Base-by-base conservation (phyloP, 2,329 filamentous ascomycete genomes). In the Apiospora koreana region DNA sequence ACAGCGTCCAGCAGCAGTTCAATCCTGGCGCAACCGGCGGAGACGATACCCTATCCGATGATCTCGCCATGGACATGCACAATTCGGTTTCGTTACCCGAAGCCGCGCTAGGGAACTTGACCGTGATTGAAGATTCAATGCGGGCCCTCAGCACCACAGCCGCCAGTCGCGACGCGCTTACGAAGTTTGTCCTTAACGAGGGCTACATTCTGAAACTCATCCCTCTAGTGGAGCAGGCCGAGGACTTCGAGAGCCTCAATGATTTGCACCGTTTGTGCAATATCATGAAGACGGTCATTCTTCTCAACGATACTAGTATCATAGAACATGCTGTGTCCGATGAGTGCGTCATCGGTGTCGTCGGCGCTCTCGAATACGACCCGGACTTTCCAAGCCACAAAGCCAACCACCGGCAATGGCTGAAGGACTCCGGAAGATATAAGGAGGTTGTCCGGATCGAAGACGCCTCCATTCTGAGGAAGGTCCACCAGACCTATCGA, bases 301-400 rank as follows among this genome's bases (percentile, higher is more conserved):
- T 98, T 68, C 89, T 98, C 73, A 99, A 98, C 83, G 96, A 99
- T 80, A 97, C 93, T 41, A 88, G 91, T 71, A 97, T 99, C 73
- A 97, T 99, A 77, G 96, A 99, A 81, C 92, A 94, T 75, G 93
- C 95, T 18, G 95, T 99, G 35, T 94, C 93, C 18, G 95, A 98
- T 81, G 90, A 94, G 70, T 92, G 95, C 74, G 91, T 98, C 62
- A 84, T 97, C 74, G 96, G 95, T 23, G 95, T 98, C 35, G 95
- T 99, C 46, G 96, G 96, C 71, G 96, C 96, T 31, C 85, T 99
- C 73, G 96, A 99, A 85, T 99, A 98, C 83, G 96, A 99, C 77
- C 95, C 96, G 0, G 96, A 99, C 81, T 99, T 98, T 76, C 96
- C 96, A 8, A 94, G 92, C 71, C 96, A 98, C 86, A 98, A 98